Conservation (phyloP, 805 yeast species). For the Starmerella sp. region DNA sequence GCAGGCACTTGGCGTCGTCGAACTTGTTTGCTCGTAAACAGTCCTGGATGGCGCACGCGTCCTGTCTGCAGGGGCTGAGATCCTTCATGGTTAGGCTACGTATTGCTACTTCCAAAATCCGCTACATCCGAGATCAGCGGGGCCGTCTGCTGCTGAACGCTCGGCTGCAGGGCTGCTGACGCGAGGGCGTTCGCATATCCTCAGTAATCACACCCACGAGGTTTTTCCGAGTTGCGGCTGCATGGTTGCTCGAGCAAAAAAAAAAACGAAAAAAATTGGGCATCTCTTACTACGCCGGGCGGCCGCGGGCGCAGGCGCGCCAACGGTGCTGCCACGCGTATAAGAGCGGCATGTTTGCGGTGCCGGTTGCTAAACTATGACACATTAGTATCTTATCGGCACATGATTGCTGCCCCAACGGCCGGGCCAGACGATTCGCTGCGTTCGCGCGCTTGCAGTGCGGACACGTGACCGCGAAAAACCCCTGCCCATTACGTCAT, state of each 20-base stretch:
- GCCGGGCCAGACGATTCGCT: neutral
- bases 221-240: neutral
- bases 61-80: slow-evolving; percentile 15
- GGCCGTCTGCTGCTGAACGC: neutral
- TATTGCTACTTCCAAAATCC: too few species aligned
- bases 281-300: neutral
- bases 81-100: slow-evolving; percentile 9
- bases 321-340: neutral
- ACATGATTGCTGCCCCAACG: slow-evolving; percentile 6
- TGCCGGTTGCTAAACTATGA: neutral
- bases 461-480: neutral
- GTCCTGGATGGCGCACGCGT: slow-evolving; percentile 33
- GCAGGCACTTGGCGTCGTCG: slow-evolving; percentile 65
- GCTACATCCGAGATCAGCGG: too few species aligned
- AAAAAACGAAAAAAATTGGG: neutral
- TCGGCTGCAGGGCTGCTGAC: neutral
- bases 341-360: neutral
- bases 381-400: slow-evolving; percentile 1
- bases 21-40: slow-evolving; percentile 54
- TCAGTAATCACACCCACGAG: neutral
- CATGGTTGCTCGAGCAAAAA: neutral
- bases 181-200: neutral
- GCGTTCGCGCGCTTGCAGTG: neutral
- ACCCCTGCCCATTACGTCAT: slow-evolving; percentile 4
- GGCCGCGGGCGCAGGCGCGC: neutral